These are phyloP conservation scores for Auricularia cornea DNA, from an alignment of 768 basidiomycete species.

Conservation along the genomic window DNA sequence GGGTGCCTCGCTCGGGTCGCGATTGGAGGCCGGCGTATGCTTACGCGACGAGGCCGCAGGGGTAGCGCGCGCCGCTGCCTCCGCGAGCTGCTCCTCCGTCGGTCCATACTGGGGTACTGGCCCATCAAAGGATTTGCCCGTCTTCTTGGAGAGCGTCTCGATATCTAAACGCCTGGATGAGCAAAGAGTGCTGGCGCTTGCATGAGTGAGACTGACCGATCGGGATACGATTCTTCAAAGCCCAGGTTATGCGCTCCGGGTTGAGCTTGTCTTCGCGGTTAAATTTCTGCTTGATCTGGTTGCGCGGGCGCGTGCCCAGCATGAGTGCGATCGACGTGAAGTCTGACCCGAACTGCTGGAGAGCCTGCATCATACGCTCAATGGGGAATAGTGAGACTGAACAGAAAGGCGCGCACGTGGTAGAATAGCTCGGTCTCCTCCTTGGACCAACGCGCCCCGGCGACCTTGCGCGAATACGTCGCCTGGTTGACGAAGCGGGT, in stretches of 20 bases:
- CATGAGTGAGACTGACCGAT: conserved; percentile 48
- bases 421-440: conserved; percentile 87
- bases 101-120: neutral
- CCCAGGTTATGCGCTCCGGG: conserved; percentile 62
- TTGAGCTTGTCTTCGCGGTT: conserved; percentile 83
- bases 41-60: neutral
- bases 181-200: neutral
- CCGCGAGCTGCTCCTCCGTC: neutral
- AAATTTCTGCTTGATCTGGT: conserved; percentile 90
- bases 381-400: neutral
- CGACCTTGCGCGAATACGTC: conserved; percentile 70
- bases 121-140: neutral
- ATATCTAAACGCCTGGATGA: neutral
- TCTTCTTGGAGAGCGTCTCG: neutral
- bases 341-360: conserved; percentile 84
- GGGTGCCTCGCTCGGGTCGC: neutral
- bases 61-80: neutral
- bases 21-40: neutral
- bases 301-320: conserved; percentile 76
- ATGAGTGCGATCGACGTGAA: conserved; percentile 87
- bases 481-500: conserved; percentile 80
- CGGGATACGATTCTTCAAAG: conserved; percentile 65
- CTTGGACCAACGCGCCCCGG: conserved; percentile 82
- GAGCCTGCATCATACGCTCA: conserved; percentile 43
- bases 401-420: conserved; percentile 44